phyloP scores from a whole-genome alignment of 1,139 yeast genomes.

The Nakaseomyces sp. region DNA sequence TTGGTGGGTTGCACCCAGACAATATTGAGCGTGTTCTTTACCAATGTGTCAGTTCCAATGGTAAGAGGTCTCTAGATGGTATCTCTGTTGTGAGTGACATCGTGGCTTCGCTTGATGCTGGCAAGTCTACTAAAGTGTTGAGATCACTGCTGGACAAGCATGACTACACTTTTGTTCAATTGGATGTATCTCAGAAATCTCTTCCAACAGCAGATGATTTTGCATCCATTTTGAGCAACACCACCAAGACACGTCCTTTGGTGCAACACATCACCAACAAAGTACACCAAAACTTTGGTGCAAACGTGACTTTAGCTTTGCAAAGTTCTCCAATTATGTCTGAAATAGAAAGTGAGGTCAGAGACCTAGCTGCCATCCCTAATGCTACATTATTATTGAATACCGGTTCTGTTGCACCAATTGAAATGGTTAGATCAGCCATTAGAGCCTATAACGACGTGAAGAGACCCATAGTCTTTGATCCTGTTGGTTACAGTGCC shows the following conservation, averaged over 20 bases:
- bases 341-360: conserved; percentile 61
- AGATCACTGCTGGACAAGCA: conserved; percentile 15
- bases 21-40: conserved; percentile 52
- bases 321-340: conserved; percentile 93
- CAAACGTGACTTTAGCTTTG: conserved; percentile 77
- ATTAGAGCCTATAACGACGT: conserved; percentile 47
- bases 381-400: conserved; percentile 55
- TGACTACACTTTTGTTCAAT: conserved; percentile 12
- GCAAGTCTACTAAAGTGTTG: conserved; percentile 39
- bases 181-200: conserved; percentile 5
- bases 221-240: conserved; percentile 15
- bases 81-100: conserved; percentile 82
- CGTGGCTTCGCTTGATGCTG: conserved; percentile 61
- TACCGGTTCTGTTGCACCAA: conserved; percentile 58
- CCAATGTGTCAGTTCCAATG: conserved; percentile 37
- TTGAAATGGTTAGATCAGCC: conserved; percentile 45
- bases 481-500: conserved; percentile 93
- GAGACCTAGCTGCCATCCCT: conserved; percentile 52
- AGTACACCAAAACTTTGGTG: conserved; percentile 84
- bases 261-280: conserved; percentile 84
- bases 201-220: conserved; percentile 6
- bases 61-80: conserved; percentile 55
- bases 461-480: conserved; percentile 62
- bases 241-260: conserved; percentile 39
- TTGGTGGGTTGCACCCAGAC: conserved; percentile 73